Evolutionary conservation across 106 monocot genomes (phyloP).

Genomic region (Acorus gramineus): DNA sequence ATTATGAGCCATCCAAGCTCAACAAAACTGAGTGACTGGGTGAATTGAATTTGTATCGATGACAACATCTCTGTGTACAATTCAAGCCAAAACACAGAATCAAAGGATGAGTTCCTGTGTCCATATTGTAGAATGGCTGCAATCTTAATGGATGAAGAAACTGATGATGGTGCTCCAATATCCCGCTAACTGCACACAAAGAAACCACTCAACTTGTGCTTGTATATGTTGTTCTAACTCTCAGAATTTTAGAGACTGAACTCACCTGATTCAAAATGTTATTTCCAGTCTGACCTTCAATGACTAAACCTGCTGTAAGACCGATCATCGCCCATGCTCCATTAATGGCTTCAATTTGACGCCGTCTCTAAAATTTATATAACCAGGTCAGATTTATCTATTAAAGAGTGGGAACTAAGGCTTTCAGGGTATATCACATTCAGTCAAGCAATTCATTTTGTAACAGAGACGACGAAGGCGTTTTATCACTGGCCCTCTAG

Average conservation of each 20-base stretch:
- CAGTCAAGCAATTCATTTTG: too few species aligned
- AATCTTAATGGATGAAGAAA: slow-evolving; percentile 14
- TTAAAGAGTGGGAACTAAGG: too few species aligned
- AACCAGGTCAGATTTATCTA: not conserved
- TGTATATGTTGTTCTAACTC: not conserved
- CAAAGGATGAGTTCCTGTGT: too few species aligned
- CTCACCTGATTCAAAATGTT: slow-evolving; percentile 61
- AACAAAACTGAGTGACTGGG: too few species aligned
- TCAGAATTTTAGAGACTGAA: not conserved
- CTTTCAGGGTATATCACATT: too few species aligned
- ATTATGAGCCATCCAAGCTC: too few species aligned
- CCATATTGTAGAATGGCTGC: too few species aligned
- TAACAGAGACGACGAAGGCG: too few species aligned
- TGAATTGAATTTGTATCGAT: too few species aligned
- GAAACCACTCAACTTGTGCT: not conserved
- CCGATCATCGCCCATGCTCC: slow-evolving; percentile 87
- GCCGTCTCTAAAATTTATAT: slow-evolving; percentile 35
- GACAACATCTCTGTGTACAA: too few species aligned
- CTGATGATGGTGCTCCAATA: slow-evolving; percentile 19
- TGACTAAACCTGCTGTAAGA: slow-evolving; percentile 59
- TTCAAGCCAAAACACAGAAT: too few species aligned
- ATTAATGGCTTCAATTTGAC: slow-evolving; percentile 74
- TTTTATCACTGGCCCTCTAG: too few species aligned
- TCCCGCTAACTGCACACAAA: slow-evolving; percentile 29
- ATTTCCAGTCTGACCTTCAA: slow-evolving; percentile 75